These are phyloP conservation scores for Tetrapisispora taiwanensis DNA, from an alignment of 805 yeast genomes.

Conservation along the genomic window DNA sequence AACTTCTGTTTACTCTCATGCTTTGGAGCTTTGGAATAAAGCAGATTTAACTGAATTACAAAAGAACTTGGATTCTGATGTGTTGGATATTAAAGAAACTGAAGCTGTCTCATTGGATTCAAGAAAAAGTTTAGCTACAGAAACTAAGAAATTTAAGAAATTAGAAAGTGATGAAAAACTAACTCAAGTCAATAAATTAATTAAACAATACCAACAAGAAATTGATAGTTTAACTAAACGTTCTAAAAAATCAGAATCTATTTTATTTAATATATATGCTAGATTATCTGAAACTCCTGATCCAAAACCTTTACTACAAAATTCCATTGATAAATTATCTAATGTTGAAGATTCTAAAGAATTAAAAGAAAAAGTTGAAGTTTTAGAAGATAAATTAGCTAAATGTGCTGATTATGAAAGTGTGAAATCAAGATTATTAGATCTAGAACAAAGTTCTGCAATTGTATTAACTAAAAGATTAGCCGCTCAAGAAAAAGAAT, in stretches of 20 bases:
- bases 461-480: slow-evolving; percentile 44
- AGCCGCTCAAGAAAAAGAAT: slow-evolving; percentile 64
- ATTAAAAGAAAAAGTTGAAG: slow-evolving; percentile 41
- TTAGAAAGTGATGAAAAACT: slow-evolving; percentile 53
- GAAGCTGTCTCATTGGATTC: slow-evolving; percentile 59
- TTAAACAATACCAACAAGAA: slow-evolving; percentile 75
- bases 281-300: slow-evolving; percentile 85
- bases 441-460: slow-evolving; percentile 51
- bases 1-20: slow-evolving; percentile 32
- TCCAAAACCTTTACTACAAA: slow-evolving; percentile 71
- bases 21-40: slow-evolving; percentile 65
- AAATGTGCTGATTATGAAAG: slow-evolving; percentile 71
- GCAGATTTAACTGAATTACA: slow-evolving; percentile 66
- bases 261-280: slow-evolving; percentile 66
- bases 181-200: slow-evolving; percentile 34
- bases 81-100: slow-evolving; percentile 56
- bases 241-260: slow-evolving; percentile 61
- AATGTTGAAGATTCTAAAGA: slow-evolving; percentile 43
- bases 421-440: slow-evolving; percentile 49
- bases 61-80: slow-evolving; percentile 61
- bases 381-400: slow-evolving; percentile 48
- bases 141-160: slow-evolving; percentile 72
- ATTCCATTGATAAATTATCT: slow-evolving; percentile 53
- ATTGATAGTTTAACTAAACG: slow-evolving; percentile 74
- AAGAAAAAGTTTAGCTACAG: slow-evolving; percentile 67